These are phyloP conservation scores for Leucocoprinus birnbaumii DNA, from an alignment of 768 basidiomycete genomes.

Conservation along the genomic window DNA sequence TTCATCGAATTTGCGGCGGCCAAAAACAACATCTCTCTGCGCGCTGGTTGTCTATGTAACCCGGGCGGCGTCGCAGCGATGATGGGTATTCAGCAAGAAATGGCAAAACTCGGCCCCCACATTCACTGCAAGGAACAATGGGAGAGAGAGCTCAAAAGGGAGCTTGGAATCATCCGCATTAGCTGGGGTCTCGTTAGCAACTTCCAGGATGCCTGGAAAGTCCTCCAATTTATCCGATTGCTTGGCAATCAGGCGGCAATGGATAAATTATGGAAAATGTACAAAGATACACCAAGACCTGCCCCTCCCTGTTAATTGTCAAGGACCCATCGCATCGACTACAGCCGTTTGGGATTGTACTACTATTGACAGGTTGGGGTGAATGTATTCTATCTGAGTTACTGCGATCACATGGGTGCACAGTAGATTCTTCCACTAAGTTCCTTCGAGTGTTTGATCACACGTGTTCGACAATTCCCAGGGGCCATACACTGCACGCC, in stretches of 20 bases:
- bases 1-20: slow-evolving; percentile 73
- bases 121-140: slow-evolving; percentile 29
- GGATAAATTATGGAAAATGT: too few relatives aligned
- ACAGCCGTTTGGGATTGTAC: too few relatives aligned
- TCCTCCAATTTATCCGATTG: slow-evolving; percentile 44
- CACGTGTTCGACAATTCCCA: too few relatives aligned
- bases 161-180: slow-evolving; percentile 72
- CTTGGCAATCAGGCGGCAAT: slow-evolving; percentile 25
- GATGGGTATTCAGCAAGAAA: slow-evolving; percentile 61
- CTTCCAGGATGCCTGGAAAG: slow-evolving; percentile 69
- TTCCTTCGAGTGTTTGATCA: too few relatives aligned
- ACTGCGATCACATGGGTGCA: too few relatives aligned
- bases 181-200: slow-evolving; percentile 78
- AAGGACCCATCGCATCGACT: too few relatives aligned
- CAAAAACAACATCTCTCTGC: slow-evolving; percentile 64
- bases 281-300: too few relatives aligned
- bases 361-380: too few relatives aligned
- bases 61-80: slow-evolving; percentile 77
- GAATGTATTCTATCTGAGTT: too few relatives aligned
- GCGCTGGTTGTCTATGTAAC: slow-evolving; percentile 87
- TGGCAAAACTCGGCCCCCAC: slow-evolving; percentile 38
- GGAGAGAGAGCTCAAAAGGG: slow-evolving; percentile 55
- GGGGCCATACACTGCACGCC: too few relatives aligned
- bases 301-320: too few relatives aligned
- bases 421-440: too few relatives aligned